Evolutionary conservation across 352 stramenopile species (phyloP).

Genomic region (Thalassiosira allenii): DNA sequence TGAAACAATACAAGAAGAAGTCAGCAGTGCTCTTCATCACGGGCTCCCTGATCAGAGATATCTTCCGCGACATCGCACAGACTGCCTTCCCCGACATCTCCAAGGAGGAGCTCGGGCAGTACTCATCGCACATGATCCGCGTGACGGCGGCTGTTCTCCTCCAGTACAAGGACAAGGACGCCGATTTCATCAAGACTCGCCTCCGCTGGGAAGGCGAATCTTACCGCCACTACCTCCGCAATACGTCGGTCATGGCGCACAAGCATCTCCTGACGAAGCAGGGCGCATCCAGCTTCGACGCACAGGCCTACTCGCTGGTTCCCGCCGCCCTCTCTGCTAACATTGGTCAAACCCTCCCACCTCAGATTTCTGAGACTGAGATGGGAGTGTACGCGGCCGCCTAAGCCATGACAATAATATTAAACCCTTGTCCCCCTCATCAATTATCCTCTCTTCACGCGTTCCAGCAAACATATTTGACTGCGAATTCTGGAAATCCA

Average conservation of each 20-base stretch:
- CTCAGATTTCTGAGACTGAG: not conserved
- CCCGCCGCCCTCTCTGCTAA: not conserved
- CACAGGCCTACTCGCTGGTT: not conserved
- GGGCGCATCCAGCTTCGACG: not conserved
- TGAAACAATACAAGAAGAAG: not conserved
- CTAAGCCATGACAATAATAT: not conserved
- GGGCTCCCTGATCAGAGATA: not conserved
- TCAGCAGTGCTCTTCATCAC: constrained; percentile 17
- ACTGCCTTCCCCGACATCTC: constrained; percentile 3
- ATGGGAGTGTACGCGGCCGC: not conserved
- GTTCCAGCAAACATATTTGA: not conserved
- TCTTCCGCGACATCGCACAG: constrained; percentile 1
- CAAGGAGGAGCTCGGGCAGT: constrained; percentile 5
- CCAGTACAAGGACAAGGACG: constrained; percentile 4
- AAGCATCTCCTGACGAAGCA: constrained; percentile 10
- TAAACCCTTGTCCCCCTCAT: too few species aligned
- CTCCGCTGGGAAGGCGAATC: constrained; percentile 34
- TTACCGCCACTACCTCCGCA: constrained; percentile 23
- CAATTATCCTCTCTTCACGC: too few species aligned
- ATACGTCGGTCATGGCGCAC: constrained; percentile 13
- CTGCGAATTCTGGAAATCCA: not conserved
- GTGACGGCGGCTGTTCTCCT: constrained; percentile 45
- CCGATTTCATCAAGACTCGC: constrained; percentile 16
- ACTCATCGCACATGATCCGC: constrained; percentile 30
- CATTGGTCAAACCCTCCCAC: not conserved